A percentile compares a stretch with the other conserved stretches of the same genome.
These are phyloP conservation scores for Globisporangium viniferum DNA, from an alignment of 352 stramenopile species.

Conservation along the genomic window DNA sequence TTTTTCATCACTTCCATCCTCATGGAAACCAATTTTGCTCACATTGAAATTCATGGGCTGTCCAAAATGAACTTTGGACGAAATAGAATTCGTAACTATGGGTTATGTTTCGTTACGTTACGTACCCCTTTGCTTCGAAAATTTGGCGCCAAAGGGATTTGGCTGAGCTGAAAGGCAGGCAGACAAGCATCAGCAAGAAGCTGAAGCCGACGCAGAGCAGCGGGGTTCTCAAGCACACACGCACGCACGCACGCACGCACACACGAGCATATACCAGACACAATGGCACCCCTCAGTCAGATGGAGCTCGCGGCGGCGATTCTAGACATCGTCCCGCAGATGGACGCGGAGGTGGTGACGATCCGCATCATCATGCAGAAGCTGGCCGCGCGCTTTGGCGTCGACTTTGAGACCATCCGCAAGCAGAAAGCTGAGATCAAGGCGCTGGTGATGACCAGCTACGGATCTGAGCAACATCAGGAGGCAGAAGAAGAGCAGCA, in stretches of 20 bases:
- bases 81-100: background rate
- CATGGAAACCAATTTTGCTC: background rate
- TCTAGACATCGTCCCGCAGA: constrained; percentile 44
- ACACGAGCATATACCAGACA: background rate
- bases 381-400: constrained; percentile 45
- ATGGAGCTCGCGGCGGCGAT: constrained; percentile 35
- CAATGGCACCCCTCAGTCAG: constrained; percentile 21
- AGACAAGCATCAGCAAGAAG: background rate
- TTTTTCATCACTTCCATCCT: background rate
- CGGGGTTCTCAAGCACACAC: background rate
- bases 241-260: background rate
- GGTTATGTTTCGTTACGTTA: background rate
- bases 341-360: constrained; percentile 52
- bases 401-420: constrained; percentile 21
- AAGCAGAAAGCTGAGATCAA: constrained; percentile 12
- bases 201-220: background rate
- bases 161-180: background rate
- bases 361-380: constrained; percentile 47
- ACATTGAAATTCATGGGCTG: no score
- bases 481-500: constrained; percentile 28
- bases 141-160: background rate
- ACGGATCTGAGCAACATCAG: constrained; percentile 8
- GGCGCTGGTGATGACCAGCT: constrained; percentile 13
- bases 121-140: background rate
- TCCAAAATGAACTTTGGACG: background rate